These are phyloP conservation scores for Blakeslea trispora DNA, from an alignment of 371 early-diverging fungal species.

Conservation along the genomic window DNA sequence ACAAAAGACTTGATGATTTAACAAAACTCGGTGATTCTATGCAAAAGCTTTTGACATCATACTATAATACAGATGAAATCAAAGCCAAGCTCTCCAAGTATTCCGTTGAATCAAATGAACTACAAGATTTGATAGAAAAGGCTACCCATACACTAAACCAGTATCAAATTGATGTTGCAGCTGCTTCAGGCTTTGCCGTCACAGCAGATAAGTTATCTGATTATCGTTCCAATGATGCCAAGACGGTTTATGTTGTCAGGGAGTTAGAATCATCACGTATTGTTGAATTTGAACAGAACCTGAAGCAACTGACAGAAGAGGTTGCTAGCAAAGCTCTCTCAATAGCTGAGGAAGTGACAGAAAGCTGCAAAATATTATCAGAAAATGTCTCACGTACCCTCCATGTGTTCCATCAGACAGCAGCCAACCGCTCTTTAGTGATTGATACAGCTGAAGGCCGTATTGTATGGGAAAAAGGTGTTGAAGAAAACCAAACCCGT, in stretches of 20 bases:
- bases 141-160: slow-evolving; percentile 1
- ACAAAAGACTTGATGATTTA: slow-evolving; percentile 16
- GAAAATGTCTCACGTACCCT: slow-evolving; percentile 14
- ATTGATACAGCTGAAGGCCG: slow-evolving; percentile 18
- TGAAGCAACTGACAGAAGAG: slow-evolving; percentile 6
- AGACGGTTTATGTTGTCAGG: neutral
- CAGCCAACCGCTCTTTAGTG: slow-evolving; percentile 6
- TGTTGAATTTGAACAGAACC: neutral
- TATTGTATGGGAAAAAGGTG: slow-evolving; percentile 19
- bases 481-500: slow-evolving; percentile 3
- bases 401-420: slow-evolving; percentile 7
- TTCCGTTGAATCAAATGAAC: slow-evolving; percentile 11
- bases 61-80: slow-evolving; percentile 19
- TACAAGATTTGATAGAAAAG: slow-evolving; percentile 22
- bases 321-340: slow-evolving; percentile 3
- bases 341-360: slow-evolving; percentile 7
- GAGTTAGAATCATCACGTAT: slow-evolving; percentile 9
- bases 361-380: slow-evolving; percentile 2
- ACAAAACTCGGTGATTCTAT: slow-evolving; percentile 12
- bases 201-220: slow-evolving; percentile 1
- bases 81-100: slow-evolving; percentile 10
- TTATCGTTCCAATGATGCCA: slow-evolving; percentile 1
- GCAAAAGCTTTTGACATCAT: slow-evolving; percentile 7
- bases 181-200: neutral
- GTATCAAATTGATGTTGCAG: slow-evolving; percentile 18